A percentile compares a stretch with the other conserved stretches of the same genome.
Conservation (phyloP, 202 grass and related monocot genomes). For the Panicum hallii region DNA sequence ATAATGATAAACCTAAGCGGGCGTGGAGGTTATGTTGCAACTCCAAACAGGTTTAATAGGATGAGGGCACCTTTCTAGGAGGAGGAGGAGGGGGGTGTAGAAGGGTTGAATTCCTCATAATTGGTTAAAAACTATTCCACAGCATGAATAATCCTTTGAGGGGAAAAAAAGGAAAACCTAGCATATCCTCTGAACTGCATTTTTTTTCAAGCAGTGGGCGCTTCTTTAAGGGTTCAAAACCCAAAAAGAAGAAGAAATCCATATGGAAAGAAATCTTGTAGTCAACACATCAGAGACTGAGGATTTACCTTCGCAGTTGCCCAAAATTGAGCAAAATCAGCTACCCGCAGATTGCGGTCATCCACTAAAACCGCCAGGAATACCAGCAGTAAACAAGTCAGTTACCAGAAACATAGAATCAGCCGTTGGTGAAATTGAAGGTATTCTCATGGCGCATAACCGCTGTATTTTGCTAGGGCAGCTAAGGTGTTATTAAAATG, state of each 20-base stretch:
- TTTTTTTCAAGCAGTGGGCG: conserved; percentile 26
- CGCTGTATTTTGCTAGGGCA: conserved; percentile 56
- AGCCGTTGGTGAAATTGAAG: conserved; percentile 75
- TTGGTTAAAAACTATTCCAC: conserved; percentile 5
- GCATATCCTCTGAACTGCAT: background rate
- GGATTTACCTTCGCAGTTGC: conserved; percentile 97
- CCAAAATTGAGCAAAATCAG: conserved; percentile 99
- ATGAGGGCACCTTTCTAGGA: background rate
- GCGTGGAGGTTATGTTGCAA: background rate
- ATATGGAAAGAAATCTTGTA: conserved; percentile 56
- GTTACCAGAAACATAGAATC: conserved; percentile 94
- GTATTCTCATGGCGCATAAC: conserved; percentile 55
- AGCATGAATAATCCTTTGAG: conserved; percentile 6
- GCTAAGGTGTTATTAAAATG: conserved; percentile 61
- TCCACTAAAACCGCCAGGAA: conserved; percentile 95
- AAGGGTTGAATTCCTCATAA: conserved; percentile 1
- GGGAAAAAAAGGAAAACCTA: conserved; percentile 10
- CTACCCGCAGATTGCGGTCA: conserved; percentile 99
- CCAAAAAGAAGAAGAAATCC: conserved; percentile 44
- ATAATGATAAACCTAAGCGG: conserved; percentile 13
- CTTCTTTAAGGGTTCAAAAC: conserved; percentile 38
- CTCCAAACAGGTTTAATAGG: conserved; percentile 3
- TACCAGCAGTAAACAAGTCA: conserved; percentile 95
- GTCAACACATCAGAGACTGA: conserved; percentile 59
- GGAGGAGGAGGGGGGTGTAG: no score